Conservation (phyloP, 805 yeast species). For the Wickerhamomyces canadensis region DNA sequence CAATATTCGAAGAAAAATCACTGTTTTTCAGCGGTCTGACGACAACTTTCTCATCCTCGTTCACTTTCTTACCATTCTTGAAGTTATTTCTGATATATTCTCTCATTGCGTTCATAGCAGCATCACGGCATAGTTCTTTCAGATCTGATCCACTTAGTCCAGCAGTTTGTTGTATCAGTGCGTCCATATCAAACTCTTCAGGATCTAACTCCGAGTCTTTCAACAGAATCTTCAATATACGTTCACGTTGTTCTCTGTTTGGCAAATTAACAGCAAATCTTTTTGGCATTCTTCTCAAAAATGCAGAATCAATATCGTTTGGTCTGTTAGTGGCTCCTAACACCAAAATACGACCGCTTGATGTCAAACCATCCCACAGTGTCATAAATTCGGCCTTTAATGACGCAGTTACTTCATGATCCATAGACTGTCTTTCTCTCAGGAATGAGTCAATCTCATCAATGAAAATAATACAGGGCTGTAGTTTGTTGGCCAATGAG, state of each 20-base stretch:
- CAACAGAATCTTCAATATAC: conserved; percentile 66
- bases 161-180: conserved; percentile 56
- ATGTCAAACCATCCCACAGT: conserved; percentile 86
- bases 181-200: conserved; percentile 50
- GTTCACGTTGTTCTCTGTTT: conserved; percentile 53
- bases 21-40: conserved; percentile 56
- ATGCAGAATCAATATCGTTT: conserved; percentile 86
- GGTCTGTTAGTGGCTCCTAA: conserved; percentile 95
- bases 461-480: conserved; percentile 91
- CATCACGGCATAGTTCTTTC: conserved; percentile 87
- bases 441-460: conserved; percentile 95
- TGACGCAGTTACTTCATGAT: conserved; percentile 94
- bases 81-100: conserved; percentile 66
- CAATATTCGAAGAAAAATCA: conserved; percentile 41
- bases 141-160: conserved; percentile 90
- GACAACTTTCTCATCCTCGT: conserved; percentile 32
- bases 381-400: conserved; percentile 97
- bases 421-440: conserved; percentile 75
- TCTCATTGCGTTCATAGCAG: conserved; percentile 83
- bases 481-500: conserved; percentile 80
- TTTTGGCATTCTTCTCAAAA: conserved; percentile 89
- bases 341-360: conserved; percentile 76
- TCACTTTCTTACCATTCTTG: conserved; percentile 26
- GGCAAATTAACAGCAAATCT: conserved; percentile 79
- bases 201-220: conserved; percentile 56